Conservation (phyloP, 176 grass and related monocot genomes). For the Oryza meyeriana region DNA sequence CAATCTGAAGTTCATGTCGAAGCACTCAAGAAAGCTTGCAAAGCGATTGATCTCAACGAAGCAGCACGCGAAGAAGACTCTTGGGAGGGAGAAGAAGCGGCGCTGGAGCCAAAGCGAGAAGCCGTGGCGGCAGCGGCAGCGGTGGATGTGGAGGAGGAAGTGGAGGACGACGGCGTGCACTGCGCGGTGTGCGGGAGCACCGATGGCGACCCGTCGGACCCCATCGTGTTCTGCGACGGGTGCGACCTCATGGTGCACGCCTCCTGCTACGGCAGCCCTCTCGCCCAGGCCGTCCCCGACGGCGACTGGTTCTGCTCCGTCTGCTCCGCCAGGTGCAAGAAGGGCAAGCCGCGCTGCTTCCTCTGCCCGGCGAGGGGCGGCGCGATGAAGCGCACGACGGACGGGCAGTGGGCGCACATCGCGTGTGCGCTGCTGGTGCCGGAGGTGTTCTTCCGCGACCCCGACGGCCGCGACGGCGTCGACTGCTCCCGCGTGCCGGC, state of each 20-base stretch:
- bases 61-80: not conserved
- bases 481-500: slow-evolving; percentile 71
- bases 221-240: slow-evolving; percentile 94
- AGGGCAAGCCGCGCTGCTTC: slow-evolving; percentile 43
- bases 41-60: not conserved
- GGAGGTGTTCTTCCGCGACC: slow-evolving; percentile 87
- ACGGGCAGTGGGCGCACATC: slow-evolving; percentile 76
- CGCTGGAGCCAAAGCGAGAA: not conserved
- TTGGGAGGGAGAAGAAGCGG: slow-evolving; percentile 3
- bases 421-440: slow-evolving; percentile 80
- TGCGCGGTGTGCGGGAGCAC: slow-evolving; percentile 84
- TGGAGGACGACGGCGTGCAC: slow-evolving; percentile 64
- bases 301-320: slow-evolving; percentile 88
- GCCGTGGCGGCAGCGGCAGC: slow-evolving; percentile 32
- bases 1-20: not conserved
- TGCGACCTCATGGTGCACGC: slow-evolving; percentile 95
- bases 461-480: slow-evolving; percentile 68
- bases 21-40: not conserved
- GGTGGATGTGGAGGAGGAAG: not conserved
- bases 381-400: slow-evolving; percentile 70
- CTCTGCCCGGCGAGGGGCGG: slow-evolving; percentile 70
- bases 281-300: slow-evolving; percentile 62
- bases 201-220: slow-evolving; percentile 78
- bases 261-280: slow-evolving; percentile 80
- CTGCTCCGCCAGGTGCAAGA: slow-evolving; percentile 32